Base-by-base conservation (phyloP, 495 filamentous ascomycete species). In the Pyronema omphalodes region DNA sequence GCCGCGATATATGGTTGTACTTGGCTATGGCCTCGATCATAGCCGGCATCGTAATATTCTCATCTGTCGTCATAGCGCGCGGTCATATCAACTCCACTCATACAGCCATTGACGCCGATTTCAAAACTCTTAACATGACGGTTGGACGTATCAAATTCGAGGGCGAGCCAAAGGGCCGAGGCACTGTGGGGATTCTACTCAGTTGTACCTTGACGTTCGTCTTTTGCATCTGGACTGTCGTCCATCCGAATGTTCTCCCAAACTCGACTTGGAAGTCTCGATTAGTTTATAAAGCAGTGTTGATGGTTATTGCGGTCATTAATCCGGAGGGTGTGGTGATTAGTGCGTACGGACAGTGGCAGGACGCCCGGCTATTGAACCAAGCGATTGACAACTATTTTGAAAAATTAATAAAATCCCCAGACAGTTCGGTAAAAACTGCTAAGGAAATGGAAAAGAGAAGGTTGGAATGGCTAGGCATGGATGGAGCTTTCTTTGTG, bases 161-260 rank as follows among this genome's bases (percentile, higher is more conserved):
- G 9, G 43, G 14, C 3, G 55, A 57, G 29, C 58, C 58, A 3
- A 43, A 18, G 15, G 58, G 58, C 7, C 51, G 55, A n/a, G 58
- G 58, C 18, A 58, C 58, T n/a, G 40, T 53, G 14, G 40, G 47
- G 4, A 55, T 60, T 4, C 34, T 55, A 9, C 29, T 60, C 34
- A 58, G 39, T 0, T 48, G 58, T 41, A 55, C 52, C 11, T 9
- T 44, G 4, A 58, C 58, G 12, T 53, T 60, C 19, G 37, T 55
- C n/a, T 58, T 60, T 29, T 58, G 58, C n/a, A 36, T 60, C 12
- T 60, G 55, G 55, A 60, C 55, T 6, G 45, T 52, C 2, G 9
- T 60, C 3, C 52, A 58, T 51, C 47, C 55, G 8, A 58, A 60
- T n/a, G 41, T 58, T 7, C 43, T 58, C 33, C 55, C 58, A 0